Evolutionary conservation across 2,329 filamentous ascomycete genomes (phyloP), one percentile per base, ranked within the genome.

Genomic region (Aspergillus sp.): DNA sequence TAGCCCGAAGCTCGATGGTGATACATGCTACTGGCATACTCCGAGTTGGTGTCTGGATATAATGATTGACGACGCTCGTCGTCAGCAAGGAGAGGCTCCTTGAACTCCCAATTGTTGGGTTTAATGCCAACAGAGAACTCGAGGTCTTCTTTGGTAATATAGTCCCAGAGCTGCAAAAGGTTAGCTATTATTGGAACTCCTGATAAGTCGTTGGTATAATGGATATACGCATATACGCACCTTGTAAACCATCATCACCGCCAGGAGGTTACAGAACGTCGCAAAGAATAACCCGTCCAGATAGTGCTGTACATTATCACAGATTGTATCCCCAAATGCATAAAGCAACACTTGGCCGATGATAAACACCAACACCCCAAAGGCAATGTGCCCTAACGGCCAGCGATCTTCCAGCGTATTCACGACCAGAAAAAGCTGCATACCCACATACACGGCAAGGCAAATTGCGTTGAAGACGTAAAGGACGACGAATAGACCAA

Each of bases 191-290:
- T 19, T 19, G 19, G 19, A 19, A 19, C 19, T 19, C 19, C 19
- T 19, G 19, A 19, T 19, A 19, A 19, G 2, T 19, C 19, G 19
- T 19, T 19, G 19, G 19, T 19, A 19, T 19, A 19, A 19, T 19
- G 19, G 19, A 19, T 19, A 19, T 19, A 19, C 19, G 19, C 12
- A 26, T 39, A 9, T 3, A 62, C 73, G 52, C 69, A 83, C 88
- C 85, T 98, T 98, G 79, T 98, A 98, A 34, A 98, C 83, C 93
- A 97, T 98, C 93, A 98, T 98, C 51, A 98, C 91, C 8, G 83
- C 88, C 39, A 98, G 74, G 40, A 98, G 72, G 64, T 98, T 98
- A 74, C 89, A 93, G 46, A 91, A 83, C 0, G 91, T 96, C 4
- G 89, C 88, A 62, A 98, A 90, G 73, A 97, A 94, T 42, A 97